Conservation (phyloP, 2,329 filamentous ascomycete genomes). For the Simplicillium sp. region DNA sequence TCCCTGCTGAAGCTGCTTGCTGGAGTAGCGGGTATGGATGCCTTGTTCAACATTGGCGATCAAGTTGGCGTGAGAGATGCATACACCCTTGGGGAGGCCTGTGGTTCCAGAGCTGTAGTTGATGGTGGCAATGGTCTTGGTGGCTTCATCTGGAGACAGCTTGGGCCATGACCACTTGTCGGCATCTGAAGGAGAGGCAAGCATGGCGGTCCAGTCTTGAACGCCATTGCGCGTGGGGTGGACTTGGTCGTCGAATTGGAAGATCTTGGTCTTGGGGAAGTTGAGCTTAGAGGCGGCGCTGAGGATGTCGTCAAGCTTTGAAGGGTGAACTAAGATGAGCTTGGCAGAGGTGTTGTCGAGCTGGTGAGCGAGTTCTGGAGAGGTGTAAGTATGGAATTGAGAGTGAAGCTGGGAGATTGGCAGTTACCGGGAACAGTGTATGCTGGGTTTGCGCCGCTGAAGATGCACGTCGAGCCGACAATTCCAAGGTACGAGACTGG, state of each 20-base stretch:
- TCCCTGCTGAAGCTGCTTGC: constrained; percentile 20
- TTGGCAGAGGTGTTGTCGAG: constrained; percentile 40
- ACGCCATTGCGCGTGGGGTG: constrained; percentile 20
- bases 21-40: constrained; percentile 31
- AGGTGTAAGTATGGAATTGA: constrained; percentile 2
- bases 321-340: constrained; percentile 37
- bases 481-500: constrained; percentile 44
- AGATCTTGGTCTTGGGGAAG: constrained; percentile 32
- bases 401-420: background rate
- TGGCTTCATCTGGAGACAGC: constrained; percentile 23
- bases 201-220: constrained; percentile 30
- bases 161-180: constrained; percentile 29
- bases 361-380: constrained; percentile 38
- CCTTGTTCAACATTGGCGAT: constrained; percentile 40
- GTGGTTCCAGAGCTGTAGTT: constrained; percentile 44
- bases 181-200: constrained; percentile 21
- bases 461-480: constrained; percentile 40
- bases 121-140: constrained; percentile 28
- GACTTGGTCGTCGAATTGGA: constrained; percentile 35
- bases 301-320: constrained; percentile 30
- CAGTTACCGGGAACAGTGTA: constrained; percentile 36
- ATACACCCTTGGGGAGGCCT: constrained; percentile 41
- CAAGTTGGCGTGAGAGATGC: constrained; percentile 37
- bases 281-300: constrained; percentile 29
- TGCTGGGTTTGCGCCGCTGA: constrained; percentile 43